Base-by-base conservation (phyloP, 2,329 filamentous ascomycete species). In the Byssoonygena ceratinophila region DNA sequence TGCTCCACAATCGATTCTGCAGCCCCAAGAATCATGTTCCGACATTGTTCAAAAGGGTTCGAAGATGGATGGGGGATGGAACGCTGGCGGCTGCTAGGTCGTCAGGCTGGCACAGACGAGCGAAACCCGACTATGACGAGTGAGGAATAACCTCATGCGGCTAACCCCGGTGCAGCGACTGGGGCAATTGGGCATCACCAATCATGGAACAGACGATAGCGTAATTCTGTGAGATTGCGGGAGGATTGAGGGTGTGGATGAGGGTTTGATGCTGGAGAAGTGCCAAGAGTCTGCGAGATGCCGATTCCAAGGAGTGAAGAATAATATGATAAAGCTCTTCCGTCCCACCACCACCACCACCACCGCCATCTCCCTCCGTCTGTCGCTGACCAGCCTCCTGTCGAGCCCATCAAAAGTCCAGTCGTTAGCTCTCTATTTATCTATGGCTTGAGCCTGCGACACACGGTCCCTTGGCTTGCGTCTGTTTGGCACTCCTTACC, bases 281-380 rank as follows among this genome's bases (percentile, higher is more conserved):
- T 29, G 41, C 41, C 41, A 45, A 45, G 41, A 44, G 22, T 2
- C 41, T 11, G 14, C 25, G 25, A 12, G 25, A 16, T 41, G 27
- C 27, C 27, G 27, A 29, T 29, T 29, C 27, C 27, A 29, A 29
- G 5, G 39, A 20, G 39, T 8, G 11, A n/a, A n/a, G n/a, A n/a
- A n/a, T n/a, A n/a, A n/a, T n/a, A 6, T 45, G 41, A 45, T 45
- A 45, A 45, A 45, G 41, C 41, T 45, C 25, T 25, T 29, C 25
- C 41, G 32, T 45, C 41, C 41, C 39, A 41, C 39, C 39, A 23
- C 22, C 18, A 41, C 20, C 18, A 12, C 22, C 40, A 27, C 12
- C 40, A 29, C 22, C 22, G n/a, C 9, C 20, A 14, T 27, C 25
- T 22, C 37, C 36, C n/a, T 18, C 14, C 8, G 9, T 4, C 32